Base-by-base conservation (phyloP, 805 yeast species). In the Metschnikowia amazonensis region DNA sequence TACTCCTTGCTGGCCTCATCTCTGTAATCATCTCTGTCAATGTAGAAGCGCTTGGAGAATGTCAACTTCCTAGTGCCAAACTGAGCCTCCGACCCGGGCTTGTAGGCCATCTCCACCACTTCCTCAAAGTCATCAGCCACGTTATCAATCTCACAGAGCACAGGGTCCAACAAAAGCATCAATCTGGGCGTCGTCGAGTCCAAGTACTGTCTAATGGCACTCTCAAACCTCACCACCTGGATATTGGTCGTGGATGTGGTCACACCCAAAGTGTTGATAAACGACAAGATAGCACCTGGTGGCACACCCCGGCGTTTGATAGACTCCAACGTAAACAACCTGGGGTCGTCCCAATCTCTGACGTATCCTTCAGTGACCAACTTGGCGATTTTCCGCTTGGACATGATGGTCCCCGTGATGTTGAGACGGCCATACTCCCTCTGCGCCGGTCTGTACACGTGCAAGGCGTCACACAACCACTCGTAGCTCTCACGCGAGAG, bases 281-380 rank as follows among this genome's bases (percentile, higher is more conserved):
- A 94, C 27, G 89, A 79, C 63, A 94, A 76, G 64, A 94, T 88
- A 24, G 98, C 97, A 36, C 98, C 97, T 10, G 99, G 99, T 55
- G 99, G 99, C 7, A 94, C 84, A 72, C 99, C 99, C 64, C 99
- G 87, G 65, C 99, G 86, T 63, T 89, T 84, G 50, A 94, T 81
- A 42, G 94, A 96, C 57, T 89, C 99, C 58, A 94, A 77, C 4
- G 99, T 94, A 67, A 82, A 94, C 64, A 94, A 76, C 62, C 99
- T 80, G 59, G 99, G 99, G 68, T 94, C 99, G 67, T 94, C 95
- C 99, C 99, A 94, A 37, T 89, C 97, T 65, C 96, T 81, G 20
- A 94, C 99, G 59, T 76, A 70, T 4, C 77, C 71, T 23, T 82
- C 94, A 46, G 80, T 85, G 18, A 94, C 98, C 55, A 94, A 76